Percentiles rank a stretch among this genome's conserved stretches.
These are phyloP conservation scores for Panus rudis DNA, from an alignment of 768 basidiomycete genomes.

Conservation along the genomic window DNA sequence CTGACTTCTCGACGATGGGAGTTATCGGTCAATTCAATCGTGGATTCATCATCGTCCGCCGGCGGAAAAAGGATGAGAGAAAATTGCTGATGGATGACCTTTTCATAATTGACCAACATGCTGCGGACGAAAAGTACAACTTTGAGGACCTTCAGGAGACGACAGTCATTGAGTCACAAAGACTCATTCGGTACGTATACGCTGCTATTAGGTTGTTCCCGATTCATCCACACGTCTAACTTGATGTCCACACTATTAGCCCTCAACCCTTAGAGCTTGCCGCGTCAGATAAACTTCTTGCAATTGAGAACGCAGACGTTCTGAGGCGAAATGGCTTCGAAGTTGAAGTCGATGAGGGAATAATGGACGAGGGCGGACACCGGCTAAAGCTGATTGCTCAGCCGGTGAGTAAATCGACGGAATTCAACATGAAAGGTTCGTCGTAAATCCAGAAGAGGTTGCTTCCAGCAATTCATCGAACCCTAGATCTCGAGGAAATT, in stretches of 20 bases:
- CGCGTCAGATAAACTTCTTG: slow-evolving; percentile 84
- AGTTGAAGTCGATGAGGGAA: slow-evolving; percentile 38
- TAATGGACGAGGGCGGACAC: slow-evolving; percentile 20
- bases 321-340: slow-evolving; percentile 88
- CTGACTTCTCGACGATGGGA: slow-evolving; percentile 79
- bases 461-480: background rate
- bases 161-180: slow-evolving; percentile 86
- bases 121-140: slow-evolving; percentile 97
- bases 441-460: background rate
- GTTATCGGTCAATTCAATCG: slow-evolving; percentile 93
- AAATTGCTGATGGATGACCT: slow-evolving; percentile 62
- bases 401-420: slow-evolving; percentile 86
- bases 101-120: slow-evolving; percentile 96
- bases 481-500: slow-evolving; percentile 84
- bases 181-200: slow-evolving; percentile 73
- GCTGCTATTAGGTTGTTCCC: too few species aligned
- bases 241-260: slow-evolving; percentile 32
- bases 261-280: slow-evolving; percentile 75
- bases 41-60: slow-evolving; percentile 85
- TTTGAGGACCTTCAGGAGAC: slow-evolving; percentile 90
- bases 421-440: slow-evolving; percentile 82
- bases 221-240: background rate
- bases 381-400: slow-evolving; percentile 70
- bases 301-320: slow-evolving; percentile 80
- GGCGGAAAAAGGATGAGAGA: slow-evolving; percentile 27